A percentile compares a stretch with the other conserved stretches of the same genome.
These are phyloP conservation scores for Mycena latifolia DNA, from an alignment of 768 basidiomycete species.

Conservation along the genomic window DNA sequence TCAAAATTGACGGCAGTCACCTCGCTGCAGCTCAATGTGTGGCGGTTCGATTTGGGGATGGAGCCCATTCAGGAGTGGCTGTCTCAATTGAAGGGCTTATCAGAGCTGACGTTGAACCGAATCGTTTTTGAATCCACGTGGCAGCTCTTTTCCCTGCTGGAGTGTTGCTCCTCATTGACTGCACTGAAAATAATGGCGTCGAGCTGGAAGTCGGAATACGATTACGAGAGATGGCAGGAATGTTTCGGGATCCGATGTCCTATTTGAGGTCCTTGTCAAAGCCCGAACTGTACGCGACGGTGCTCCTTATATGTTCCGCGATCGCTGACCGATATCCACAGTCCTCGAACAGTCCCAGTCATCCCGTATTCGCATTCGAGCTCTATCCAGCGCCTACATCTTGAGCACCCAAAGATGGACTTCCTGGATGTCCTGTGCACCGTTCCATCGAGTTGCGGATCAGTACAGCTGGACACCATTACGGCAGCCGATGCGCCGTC, in stretches of 20 bases:
- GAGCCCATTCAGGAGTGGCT: not conserved
- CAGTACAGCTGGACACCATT: not conserved
- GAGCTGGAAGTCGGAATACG: no score
- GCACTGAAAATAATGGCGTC: not conserved
- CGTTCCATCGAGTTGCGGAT: not conserved
- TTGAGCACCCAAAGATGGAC: not conserved
- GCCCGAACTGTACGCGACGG: not conserved
- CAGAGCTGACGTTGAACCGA: not conserved
- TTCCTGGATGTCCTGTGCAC: not conserved
- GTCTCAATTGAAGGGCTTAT: not conserved
- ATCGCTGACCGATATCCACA: not conserved
- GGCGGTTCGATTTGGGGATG: not conserved
- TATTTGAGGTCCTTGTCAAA: no score
- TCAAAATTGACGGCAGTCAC: not conserved
- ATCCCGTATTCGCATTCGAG: not conserved
- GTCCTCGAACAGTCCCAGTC: not conserved
- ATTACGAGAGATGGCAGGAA: no score
- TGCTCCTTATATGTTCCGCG: not conserved
- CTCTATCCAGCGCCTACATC: not conserved
- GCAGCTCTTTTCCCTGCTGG: not conserved
- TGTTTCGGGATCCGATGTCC: no score
- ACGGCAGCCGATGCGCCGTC: not conserved
- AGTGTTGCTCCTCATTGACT: not conserved
- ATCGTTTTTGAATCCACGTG: not conserved
- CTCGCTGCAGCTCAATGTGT: not conserved